phyloP scores from a whole-genome alignment of 2,329 filamentous ascomycete species.

The Calonectria naviculata region DNA sequence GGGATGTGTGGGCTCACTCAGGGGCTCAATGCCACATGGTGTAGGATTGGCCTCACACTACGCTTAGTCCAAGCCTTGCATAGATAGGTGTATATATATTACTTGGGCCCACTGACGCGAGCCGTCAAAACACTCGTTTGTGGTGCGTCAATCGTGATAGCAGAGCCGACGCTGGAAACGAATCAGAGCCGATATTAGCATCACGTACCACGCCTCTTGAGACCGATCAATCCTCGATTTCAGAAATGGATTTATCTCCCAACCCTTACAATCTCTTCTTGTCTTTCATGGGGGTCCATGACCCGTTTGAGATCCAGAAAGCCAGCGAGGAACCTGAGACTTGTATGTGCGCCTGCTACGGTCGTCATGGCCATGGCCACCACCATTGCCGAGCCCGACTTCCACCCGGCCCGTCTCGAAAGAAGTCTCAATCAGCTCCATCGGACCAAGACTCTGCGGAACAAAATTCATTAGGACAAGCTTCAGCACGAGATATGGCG shows the following conservation, averaged over 20 bases:
- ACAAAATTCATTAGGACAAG: background rate
- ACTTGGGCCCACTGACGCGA: background rate
- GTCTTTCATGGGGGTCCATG: background rate
- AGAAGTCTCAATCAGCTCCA: background rate
- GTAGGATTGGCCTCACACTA: no score
- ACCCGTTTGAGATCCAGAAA: background rate
- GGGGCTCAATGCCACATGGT: background rate
- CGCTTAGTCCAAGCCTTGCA: no score
- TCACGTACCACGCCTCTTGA: no score
- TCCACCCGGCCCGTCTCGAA: background rate
- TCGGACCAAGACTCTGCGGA: background rate
- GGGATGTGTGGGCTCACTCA: background rate
- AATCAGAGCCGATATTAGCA: background rate
- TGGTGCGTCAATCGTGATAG: background rate
- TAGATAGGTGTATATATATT: background rate
- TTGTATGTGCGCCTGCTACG: background rate
- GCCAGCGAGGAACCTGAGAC: background rate
- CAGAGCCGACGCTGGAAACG: background rate
- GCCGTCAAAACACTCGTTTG: background rate
- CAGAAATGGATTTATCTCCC: background rate
- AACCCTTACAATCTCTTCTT: background rate
- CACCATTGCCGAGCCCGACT: background rate
- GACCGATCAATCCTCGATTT: background rate
- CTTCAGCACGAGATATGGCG: background rate
- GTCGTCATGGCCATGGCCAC: background rate